Base-by-base conservation (phyloP, 1,284 basidiomycete species). In the Trametes polyzona region DNA sequence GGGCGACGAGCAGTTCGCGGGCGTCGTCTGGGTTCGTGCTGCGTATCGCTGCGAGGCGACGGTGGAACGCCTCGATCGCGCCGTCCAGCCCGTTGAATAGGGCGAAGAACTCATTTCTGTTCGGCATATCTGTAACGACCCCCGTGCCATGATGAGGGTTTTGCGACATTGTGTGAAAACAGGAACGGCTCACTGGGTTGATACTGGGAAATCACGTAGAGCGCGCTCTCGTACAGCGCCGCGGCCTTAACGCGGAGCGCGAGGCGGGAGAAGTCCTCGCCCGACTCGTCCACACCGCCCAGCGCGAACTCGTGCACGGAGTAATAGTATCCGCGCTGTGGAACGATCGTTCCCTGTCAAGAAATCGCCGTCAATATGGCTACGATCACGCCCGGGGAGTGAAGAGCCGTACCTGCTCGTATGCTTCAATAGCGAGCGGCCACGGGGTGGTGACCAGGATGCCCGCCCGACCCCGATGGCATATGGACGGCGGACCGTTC, bases 361-460 rank as follows among this genome's bases (percentile, higher is more conserved):
- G 19, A 8, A 12, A 19, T 24, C 14, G n/a, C n/a, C 23, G 24
- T 57, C 37, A 30, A 35, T 27, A 24, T 4, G 2, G 8, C 23
- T 11, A 21, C 9, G n/a, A 3, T 19, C 23, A 16, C 35, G 11
- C 19, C 35, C 12, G 23, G 21, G 23, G 27, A 41, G 21, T 24
- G 23, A 42, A 1, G 16, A 47, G 36, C 47, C 62, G 3, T 9
- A 64, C 64, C 59, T 63, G 61, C 32, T 65, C 64, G 35, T 70
- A 69, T 12, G 71, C 66, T 39, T 65, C 67, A 21, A 69, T 61
- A 12, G 70, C 64, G 36, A 67, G 62, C 1, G 77, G 75, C 78
- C 76, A 79, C 0, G 76, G 73, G 14, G 74, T 73, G 51, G 76
- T 74, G 42, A 77, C 65, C 16, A 54, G 61, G 33, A 66, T 61